phyloP scores from a whole-genome alignment of 78 protist genomes.

The Tieghemostelium lacteum region DNA sequence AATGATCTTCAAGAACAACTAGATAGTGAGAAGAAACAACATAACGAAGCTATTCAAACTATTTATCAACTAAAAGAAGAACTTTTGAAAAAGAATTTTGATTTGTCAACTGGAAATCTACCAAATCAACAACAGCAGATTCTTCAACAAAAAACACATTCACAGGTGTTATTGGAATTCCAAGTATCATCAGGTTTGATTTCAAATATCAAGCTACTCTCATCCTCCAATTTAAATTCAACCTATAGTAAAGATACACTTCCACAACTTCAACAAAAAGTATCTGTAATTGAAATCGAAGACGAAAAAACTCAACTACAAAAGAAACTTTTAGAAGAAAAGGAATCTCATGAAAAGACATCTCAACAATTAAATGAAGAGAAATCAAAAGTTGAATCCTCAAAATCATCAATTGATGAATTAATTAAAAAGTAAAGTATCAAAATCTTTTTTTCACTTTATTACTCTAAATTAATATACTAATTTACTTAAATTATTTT shows the following conservation, averaged over 20 bases:
- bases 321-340: slow-evolving; percentile 34
- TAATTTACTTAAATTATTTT: neutral
- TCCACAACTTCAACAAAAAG: neutral
- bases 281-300: slow-evolving; percentile 25
- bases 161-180: slow-evolving; percentile 49
- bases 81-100: neutral
- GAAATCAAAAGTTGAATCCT: slow-evolving; percentile 21
- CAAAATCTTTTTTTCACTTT: neutral
- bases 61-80: slow-evolving; percentile 50
- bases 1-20: slow-evolving; percentile 10
- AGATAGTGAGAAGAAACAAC: slow-evolving; percentile 16
- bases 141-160: neutral
- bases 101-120: neutral
- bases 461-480: neutral
- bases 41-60: slow-evolving; percentile 7
- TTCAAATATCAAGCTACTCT: slow-evolving; percentile 47
- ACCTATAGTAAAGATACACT: neutral
- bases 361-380: slow-evolving; percentile 16
- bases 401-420: slow-evolving; percentile 39
- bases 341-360: slow-evolving; percentile 17
- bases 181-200: slow-evolving; percentile 22
- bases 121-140: neutral
- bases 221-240: neutral
- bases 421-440: slow-evolving; percentile 47
- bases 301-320: slow-evolving; percentile 39